Evolutionary conservation across 345 rosid genomes (phyloP).

Genomic region (Corymbia maculata): DNA sequence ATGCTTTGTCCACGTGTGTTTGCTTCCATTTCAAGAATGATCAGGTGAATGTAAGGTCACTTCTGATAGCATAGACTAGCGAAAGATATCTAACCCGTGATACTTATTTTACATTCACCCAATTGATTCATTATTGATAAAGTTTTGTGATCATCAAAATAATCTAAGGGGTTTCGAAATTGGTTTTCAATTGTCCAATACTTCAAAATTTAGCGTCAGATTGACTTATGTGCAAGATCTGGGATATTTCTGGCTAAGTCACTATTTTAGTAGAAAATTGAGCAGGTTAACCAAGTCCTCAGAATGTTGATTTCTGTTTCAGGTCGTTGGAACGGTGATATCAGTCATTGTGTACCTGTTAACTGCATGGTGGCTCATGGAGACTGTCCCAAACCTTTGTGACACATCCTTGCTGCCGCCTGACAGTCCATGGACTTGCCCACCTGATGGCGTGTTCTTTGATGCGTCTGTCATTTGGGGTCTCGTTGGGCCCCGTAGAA

Average conservation of each 20-base stretch:
- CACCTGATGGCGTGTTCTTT: slow-evolving; percentile 52
- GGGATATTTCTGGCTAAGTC: neutral
- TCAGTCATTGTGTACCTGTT: slow-evolving; percentile 37
- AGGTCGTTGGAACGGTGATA: slow-evolving; percentile 61
- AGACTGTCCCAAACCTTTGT: slow-evolving; percentile 51
- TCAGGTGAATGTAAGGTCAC: neutral
- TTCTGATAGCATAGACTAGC: neutral
- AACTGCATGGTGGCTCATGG: slow-evolving; percentile 94
- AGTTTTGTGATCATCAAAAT: neutral
- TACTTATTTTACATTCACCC: too few relatives aligned
- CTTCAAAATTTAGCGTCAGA: neutral
- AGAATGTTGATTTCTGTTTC: neutral
- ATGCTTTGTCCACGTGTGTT: neutral
- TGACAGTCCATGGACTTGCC: slow-evolving; percentile 76
- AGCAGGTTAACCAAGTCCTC: neutral
- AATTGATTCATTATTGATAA: too few relatives aligned
- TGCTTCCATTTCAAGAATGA: neutral
- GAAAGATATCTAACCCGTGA: neutral
- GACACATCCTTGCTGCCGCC: slow-evolving; percentile 35
- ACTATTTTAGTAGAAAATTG: neutral
- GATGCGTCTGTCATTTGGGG: slow-evolving; percentile 89
- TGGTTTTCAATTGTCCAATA: neutral
- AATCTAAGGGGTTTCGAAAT: neutral
- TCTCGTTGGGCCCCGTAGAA: slow-evolving; percentile 71
- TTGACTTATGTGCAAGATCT: neutral